Evolutionary conservation across 306 rosid species (phyloP), one percentile per base, ranked within the genome.

Genomic region (Cicer yamashitae): DNA sequence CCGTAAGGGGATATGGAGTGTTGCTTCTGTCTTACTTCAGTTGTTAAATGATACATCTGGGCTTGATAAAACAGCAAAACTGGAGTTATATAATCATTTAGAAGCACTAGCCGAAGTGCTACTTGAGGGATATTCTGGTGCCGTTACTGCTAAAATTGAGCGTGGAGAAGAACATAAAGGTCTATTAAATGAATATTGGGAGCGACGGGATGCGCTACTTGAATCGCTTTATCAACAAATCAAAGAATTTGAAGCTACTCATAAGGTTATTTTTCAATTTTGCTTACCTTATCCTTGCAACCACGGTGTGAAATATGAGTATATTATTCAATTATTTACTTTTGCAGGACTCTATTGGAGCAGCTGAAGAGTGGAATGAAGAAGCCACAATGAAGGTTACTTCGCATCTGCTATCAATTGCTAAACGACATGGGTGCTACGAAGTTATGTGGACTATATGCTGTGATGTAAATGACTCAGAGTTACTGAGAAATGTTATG

Each of bases 121-220:
- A 18, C 97, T 94, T 2, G 97, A 94, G 86, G 82, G 91, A 72
- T 92, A 91, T 87, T 83, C 93, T 76, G 96, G 96, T 84, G 96
- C 96, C 68, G 81, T 91, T 84, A 88, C 90, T 18, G 96, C 97
- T 74, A 94, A 91, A 82, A 85, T 83, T 81, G 97, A 94, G 86
- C 71, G 84, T 25, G 91, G 85, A 54, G 89, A 89, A 72, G 97
- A 92, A 61, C 96, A 86, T 77, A 88, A 84, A 72, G 90, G 91
- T 79, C 90, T 94, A 69, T 82, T 90, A 43, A 90, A 82, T 77
- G 96, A 90, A 82, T 88, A 85, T 77, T 94, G 98, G 98, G 85
- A 69, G 74, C 89, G 98, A 74, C 90, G 98, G 77, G 97, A 94
- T 71, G 67, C 73, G 22, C 96, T 94, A 78, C 93, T 94, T 52